Evolutionary conservation across 1,139 yeast genomes (phyloP).

Genomic region (Candida tropicalis): DNA sequence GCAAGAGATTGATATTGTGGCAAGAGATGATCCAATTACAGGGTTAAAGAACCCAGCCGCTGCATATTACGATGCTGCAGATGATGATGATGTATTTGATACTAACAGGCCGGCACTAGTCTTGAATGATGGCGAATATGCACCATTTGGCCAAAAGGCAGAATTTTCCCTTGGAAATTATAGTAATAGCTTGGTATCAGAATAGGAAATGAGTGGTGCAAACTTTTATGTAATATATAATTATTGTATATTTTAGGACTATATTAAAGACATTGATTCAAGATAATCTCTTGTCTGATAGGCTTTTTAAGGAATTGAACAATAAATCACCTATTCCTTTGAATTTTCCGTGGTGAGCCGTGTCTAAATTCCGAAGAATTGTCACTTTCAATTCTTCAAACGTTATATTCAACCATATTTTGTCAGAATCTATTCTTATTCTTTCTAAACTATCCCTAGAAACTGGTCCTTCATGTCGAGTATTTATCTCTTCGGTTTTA

Average conservation of each 20-base stretch:
- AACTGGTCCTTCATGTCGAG: constrained; percentile 51
- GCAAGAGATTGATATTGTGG: constrained; percentile 50
- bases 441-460: constrained; percentile 31
- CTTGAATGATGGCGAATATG: constrained; percentile 22
- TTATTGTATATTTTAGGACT: too few relatives aligned
- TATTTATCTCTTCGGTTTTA: constrained; percentile 24
- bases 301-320: constrained; percentile 48
- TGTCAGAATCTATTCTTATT: constrained; percentile 22
- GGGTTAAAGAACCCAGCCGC: constrained; percentile 49
- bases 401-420: constrained; percentile 31
- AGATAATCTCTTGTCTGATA: constrained; percentile 27
- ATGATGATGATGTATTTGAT: constrained; percentile 35
- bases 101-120: constrained; percentile 31
- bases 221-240: too few relatives aligned
- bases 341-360: constrained; percentile 29
- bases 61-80: constrained; percentile 41
- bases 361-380: constrained; percentile 37
- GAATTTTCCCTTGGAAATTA: constrained; percentile 13
- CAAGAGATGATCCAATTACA: constrained; percentile 44
- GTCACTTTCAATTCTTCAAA: constrained; percentile 44
- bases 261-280: not conserved
- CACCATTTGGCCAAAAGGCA: constrained; percentile 9
- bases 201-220: not conserved
- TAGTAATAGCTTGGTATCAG: constrained; percentile 13
- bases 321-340: constrained; percentile 47